A percentile compares a stretch with the other conserved stretches of the same genome.
These are phyloP conservation scores for Suillus weaverae DNA, from an alignment of 768 basidiomycete genomes.

Conservation along the genomic window DNA sequence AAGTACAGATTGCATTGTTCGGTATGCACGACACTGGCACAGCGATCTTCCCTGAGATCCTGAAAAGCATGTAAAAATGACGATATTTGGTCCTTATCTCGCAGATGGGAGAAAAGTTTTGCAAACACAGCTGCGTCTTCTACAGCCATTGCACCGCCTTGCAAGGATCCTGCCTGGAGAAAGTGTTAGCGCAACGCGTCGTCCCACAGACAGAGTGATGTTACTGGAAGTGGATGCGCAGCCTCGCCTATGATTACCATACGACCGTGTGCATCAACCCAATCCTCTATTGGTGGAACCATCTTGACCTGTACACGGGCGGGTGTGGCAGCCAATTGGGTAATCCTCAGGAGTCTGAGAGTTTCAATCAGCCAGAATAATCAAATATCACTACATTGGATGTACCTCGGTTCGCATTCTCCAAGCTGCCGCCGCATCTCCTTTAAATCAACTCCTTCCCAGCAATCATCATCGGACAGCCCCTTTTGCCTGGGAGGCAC, in stretches of 20 bases:
- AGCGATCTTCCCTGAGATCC: conserved; percentile 57
- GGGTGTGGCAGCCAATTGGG: conserved; percentile 34
- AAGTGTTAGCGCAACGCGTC: background rate
- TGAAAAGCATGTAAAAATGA: conserved; percentile 55
- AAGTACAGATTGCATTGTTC: conserved; percentile 48
- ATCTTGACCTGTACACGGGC: conserved; percentile 40
- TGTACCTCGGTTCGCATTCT: conserved; percentile 40
- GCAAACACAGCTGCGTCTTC: conserved; percentile 66
- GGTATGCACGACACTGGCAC: conserved; percentile 42
- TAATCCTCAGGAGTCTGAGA: conserved; percentile 39
- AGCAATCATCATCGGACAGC: conserved; percentile 32
- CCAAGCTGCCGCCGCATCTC: conserved; percentile 32
- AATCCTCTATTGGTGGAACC: conserved; percentile 42
- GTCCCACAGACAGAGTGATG: background rate
- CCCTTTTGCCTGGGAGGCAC: conserved; percentile 30
- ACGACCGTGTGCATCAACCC: conserved; percentile 49
- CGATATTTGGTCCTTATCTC: conserved; percentile 46
- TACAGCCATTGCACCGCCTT: conserved; percentile 50
- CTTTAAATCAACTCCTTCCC: conserved; percentile 34
- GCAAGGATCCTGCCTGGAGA: conserved; percentile 51
- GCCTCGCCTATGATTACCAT: conserved; percentile 61
- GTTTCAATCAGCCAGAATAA: background rate
- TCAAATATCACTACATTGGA: background rate
- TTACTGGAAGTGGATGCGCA: conserved; percentile 55
- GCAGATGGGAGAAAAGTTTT: conserved; percentile 56